Base-by-base conservation (phyloP, 352 stramenopile genomes). In the Thraustotheca clavata region DNA sequence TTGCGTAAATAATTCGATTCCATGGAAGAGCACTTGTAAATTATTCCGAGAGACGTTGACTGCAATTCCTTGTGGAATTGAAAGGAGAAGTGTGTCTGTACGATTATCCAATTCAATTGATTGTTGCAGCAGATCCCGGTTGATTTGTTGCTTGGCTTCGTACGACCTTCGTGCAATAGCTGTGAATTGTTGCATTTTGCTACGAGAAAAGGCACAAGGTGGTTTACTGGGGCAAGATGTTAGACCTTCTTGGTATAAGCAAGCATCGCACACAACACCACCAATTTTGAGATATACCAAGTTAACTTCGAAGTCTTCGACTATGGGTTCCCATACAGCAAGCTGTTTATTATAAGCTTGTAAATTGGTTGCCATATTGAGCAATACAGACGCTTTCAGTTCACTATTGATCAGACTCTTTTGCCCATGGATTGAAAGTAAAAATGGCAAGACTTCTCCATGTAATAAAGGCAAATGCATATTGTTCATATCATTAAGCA, bases 401-500 rank as follows among this genome's bases (percentile, higher is more conserved):
- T 86, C 76, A 20, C 90, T n/a, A n/a, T n/a, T 43, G 38, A 16
- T 43, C 38, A 43, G 16, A 20, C 38, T 20, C 33, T 14, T 69
- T 3, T 77, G 73, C 27, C 82, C 80, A 32, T 81, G 73, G 24
- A 93, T 70, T 49, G 88, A 78, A 0, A 84, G 67, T 46, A 87
- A 75, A n/a, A 94, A 65, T n/a, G 75, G 76, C 11, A 73, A 70
- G 14, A 91, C 67, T 9, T 80, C 80, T n/a, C 89, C 76, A 55
- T 94, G 84, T 67, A 94, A 62, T 36, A 94, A 43, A 1, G 84
- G 84, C 14, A 94, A 67, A 39, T 91, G 62, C 84, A 94, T 94
- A 50, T 94, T 91, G 68, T 94, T 81, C 35, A 91, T 91, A 62
- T 94, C 84, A 59, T 94, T 94, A 14, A 94, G 76, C 27, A 94